phyloP scores from a whole-genome alignment of 805 yeast genomes.

The Starmera pachycereana region DNA sequence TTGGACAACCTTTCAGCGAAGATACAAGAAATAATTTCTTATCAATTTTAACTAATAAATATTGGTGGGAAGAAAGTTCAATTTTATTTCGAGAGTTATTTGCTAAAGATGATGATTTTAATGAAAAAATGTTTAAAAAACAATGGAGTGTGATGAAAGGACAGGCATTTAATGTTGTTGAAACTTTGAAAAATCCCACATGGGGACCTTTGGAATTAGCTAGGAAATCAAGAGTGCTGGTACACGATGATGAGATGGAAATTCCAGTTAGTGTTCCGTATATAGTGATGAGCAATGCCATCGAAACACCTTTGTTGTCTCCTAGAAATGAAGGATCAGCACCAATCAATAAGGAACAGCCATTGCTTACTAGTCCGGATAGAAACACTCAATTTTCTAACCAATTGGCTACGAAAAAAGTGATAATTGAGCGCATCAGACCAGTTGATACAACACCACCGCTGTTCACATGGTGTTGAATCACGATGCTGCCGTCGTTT shows the following conservation, averaged over 20 bases:
- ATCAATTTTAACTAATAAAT: conserved; percentile 44
- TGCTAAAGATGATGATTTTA: conserved; percentile 49
- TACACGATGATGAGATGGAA: conserved; percentile 52
- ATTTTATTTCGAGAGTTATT: conserved; percentile 37
- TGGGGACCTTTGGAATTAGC: conserved; percentile 65
- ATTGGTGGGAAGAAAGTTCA: conserved; percentile 64
- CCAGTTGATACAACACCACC: conserved; percentile 47
- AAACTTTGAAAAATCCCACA: conserved; percentile 41
- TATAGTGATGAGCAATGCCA: conserved; percentile 30
- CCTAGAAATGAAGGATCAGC: not conserved
- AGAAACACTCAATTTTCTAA: conserved; percentile 4
- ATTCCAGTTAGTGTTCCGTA: conserved; percentile 37
- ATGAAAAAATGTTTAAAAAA: conserved; percentile 52
- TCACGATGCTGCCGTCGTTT: no score
- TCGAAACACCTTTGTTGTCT: conserved; percentile 26
- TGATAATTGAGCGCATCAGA: conserved; percentile 50
- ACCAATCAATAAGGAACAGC: not conserved
- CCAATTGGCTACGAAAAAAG: conserved; percentile 26
- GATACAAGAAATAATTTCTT: conserved; percentile 46
- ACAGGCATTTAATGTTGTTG: conserved; percentile 68
- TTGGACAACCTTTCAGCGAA: conserved; percentile 57
- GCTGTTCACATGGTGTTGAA: conserved; percentile 56
- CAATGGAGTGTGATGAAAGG: conserved; percentile 69
- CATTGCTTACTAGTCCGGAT: not conserved
- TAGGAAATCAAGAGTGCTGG: conserved; percentile 42